Percentiles rank a stretch among this genome's conserved stretches.
Conservation (phyloP, 1,139 yeast species). For the Kodamaea sp. region DNA sequence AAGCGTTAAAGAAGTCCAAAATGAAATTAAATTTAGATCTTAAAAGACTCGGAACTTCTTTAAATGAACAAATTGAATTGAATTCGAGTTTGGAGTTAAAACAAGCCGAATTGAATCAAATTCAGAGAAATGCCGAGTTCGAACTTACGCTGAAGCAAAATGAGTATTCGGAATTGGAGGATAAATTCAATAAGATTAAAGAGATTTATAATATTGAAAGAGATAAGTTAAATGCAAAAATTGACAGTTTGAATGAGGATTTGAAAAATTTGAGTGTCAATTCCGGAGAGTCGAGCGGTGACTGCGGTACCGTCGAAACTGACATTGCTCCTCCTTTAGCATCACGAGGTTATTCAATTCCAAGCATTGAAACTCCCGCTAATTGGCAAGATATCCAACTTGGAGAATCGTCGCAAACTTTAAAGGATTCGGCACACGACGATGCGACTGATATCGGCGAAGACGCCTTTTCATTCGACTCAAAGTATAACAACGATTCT, state of each 20-base stretch:
- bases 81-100: conserved; percentile 18
- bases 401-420: not conserved
- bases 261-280: conserved; percentile 6
- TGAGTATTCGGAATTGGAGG: conserved; percentile 26
- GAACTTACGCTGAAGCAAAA: conserved; percentile 26
- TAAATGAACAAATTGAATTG: conserved; percentile 24
- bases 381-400: not conserved
- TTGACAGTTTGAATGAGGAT: conserved; percentile 23
- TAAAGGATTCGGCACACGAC: conserved; percentile 6
- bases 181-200: conserved; percentile 29
- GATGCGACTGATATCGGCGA: conserved; percentile 4
- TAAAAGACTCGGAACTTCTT: conserved; percentile 20
- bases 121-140: conserved; percentile 22
- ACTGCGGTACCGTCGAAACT: not conserved
- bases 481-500: no score
- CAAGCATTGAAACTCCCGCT: not conserved
- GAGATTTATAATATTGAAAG: conserved; percentile 32
- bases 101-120: conserved; percentile 12
- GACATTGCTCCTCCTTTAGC: not conserved
- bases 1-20: conserved; percentile 32
- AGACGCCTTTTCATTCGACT: conserved; percentile 3
- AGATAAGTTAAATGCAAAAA: conserved; percentile 24
- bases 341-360: not conserved
- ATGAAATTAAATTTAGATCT: conserved; percentile 28
- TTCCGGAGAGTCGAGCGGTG: conserved; percentile 2